Evolutionary conservation across 805 yeast species (phyloP), one percentile per base, ranked within the genome.

Genomic region (Cyberlindnera mrakii): DNA sequence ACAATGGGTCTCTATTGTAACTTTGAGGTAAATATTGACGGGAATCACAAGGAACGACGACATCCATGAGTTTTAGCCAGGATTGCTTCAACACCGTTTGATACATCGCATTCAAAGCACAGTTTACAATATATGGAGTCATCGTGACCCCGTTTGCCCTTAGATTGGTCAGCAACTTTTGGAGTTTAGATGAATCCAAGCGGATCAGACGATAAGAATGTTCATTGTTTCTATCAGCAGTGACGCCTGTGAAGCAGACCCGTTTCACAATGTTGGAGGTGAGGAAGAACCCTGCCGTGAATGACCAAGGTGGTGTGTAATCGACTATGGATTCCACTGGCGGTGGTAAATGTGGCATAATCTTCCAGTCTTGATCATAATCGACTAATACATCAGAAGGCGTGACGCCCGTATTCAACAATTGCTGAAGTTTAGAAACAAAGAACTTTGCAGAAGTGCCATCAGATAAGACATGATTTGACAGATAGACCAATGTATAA

Each of bases 391-490:
- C 7, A 27, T 23, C 27, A 23, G 10, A 23, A 7, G 27, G 8
- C 10, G 27, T 23, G 8, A 23, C 17, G 7, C 15, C 1, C 6
- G 20, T 3, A 23, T 49, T 49, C 18, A 50, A 33, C 16, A 41
- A 33, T 2, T n/a, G 13, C 15, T 39, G 37, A 10, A 55, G 30
- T 31, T 50, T 52, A 17, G 44, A 43, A n/a, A 46, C 18, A 13
- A 53, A 39, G 38, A 45, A 31, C 35, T 43, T 50, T 4, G 47
- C 55, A 31, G 47, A 37, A 1, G 45, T 39, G 9, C 56, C 59
- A 39, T 55, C 59, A 9, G 56, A 42, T 8, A 53, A 35, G 36
- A 46, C 47, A 35, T 55, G 59, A 32, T 52, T 53, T 10, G 53
- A 43, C 13, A 55, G 27, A 35, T 41, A 46, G 2, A 37, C 48